These are phyloP conservation scores for Aspergillus conjunctus DNA, from an alignment of 495 filamentous ascomycete species.

Conservation along the genomic window DNA sequence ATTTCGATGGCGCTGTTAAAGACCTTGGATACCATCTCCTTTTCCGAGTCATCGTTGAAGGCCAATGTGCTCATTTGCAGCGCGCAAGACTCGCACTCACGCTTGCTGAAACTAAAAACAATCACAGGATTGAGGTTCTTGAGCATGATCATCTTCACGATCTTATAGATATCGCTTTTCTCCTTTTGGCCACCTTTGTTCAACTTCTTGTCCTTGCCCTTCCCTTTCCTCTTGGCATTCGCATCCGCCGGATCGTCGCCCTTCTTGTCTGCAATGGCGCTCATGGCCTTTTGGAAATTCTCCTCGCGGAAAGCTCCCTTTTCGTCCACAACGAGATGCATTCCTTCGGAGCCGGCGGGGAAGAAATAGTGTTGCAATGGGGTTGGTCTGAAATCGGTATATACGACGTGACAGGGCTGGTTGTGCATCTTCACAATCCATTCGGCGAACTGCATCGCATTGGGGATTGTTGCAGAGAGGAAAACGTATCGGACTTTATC, in stretches of 20 bases:
- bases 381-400: constrained; percentile 96
- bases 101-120: constrained; percentile 98
- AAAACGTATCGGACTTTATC: constrained; percentile 99
- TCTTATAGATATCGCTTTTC: constrained; percentile 88
- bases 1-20: constrained; percentile 88
- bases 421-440: constrained; percentile 97
- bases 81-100: constrained; percentile 86
- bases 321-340: constrained; percentile 93
- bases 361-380: constrained; percentile 98
- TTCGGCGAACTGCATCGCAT: constrained; percentile 98
- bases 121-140: constrained; percentile 97
- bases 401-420: constrained; percentile 97
- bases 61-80: constrained; percentile 79
- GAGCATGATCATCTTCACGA: constrained; percentile 97
- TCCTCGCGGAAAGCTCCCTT: constrained; percentile 93
- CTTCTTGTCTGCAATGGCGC: constrained; percentile 80
- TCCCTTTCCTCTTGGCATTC: constrained; percentile 76
- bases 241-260: constrained; percentile 80
- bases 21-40: constrained; percentile 90
- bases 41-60: constrained; percentile 98
- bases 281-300: constrained; percentile 96
- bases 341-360: constrained; percentile 88
- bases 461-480: constrained; percentile 97
- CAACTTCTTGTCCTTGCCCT: constrained; percentile 84
- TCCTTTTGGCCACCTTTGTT: constrained; percentile 82